Evolutionary conservation across 169 alveolate species (phyloP), one percentile per base, ranked within the genome.

Genomic region (Plasmodium gonderi): DNA sequence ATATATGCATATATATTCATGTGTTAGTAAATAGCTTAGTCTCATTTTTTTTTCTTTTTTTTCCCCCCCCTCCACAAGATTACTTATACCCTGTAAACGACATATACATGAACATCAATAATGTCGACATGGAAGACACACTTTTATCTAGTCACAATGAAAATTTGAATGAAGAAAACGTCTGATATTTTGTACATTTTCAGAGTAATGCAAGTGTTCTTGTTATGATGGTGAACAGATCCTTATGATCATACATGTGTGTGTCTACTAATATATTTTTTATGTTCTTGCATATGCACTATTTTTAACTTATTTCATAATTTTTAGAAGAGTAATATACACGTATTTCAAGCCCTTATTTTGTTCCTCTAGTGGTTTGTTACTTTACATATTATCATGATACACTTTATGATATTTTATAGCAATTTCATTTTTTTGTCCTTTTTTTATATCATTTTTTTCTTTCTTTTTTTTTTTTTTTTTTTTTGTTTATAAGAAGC

Each of bases 71-170:
- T 14, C 17, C 36, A 12, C 9, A 31, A 82, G 92, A 69, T 75
- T 69, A 31, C 60, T 26, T 82, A 47, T 82, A 82, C 76, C 92
- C 92, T 12, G 47, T 82, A 9, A 82, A 82, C 38, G 92, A 82
- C 64, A 82, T 45, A 20, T 82, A 82, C 81, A 47, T 68, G 83
- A 82, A 82, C 44, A 82, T 82, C 64, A 69, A 26, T 54, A 82
- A 69, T 42, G 76, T 72, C 42, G 92, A 82, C 38, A 68, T 82
- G 76, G 74, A 82, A 7, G 92, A 82, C 23, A 36, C 81, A 42
- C 36, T 82, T 82, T 82, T 82, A 69, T 14, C 80, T 69, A 82
- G 36, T 12, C 77, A 67, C 31, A 69, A 82, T 54, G 45, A n/a
- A 8, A 82, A 23, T 20, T 14, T 11, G 74, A 82, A 82, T 23